Evolutionary conservation across 164 flowering plant genomes (phyloP).

Genomic region (Annona squamosa): DNA sequence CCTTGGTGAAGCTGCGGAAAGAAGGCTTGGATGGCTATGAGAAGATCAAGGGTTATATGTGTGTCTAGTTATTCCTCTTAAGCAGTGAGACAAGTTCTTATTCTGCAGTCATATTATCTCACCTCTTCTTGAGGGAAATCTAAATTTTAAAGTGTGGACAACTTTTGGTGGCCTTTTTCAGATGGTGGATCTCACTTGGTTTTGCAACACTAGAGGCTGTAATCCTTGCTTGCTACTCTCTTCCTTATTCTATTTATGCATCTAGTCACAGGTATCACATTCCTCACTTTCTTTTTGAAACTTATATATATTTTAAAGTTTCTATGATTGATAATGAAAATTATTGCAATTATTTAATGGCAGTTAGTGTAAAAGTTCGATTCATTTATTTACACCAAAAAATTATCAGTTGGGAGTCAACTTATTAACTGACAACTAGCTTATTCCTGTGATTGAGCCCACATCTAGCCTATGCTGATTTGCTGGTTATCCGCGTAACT

Average conservation of each 20-base stretch:
- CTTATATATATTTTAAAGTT: background rate
- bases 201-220: slow-evolving; percentile 77
- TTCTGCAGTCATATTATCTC: slow-evolving; percentile 10
- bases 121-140: background rate
- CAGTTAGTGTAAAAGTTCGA: too few species aligned
- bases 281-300: background rate
- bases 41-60: slow-evolving; percentile 99
- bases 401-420: too few species aligned
- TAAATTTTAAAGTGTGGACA: slow-evolving; percentile 4
- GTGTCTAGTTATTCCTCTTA: slow-evolving; percentile 63
- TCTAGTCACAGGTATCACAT: slow-evolving; percentile 55
- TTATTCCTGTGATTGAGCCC: too few species aligned
- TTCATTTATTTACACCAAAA: too few species aligned
- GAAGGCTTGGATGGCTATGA: slow-evolving; percentile 97
- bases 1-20: slow-evolving; percentile 91
- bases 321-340: too few species aligned
- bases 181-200: slow-evolving; percentile 97
- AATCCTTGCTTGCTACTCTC: slow-evolving; percentile 65
- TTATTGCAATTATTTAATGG: too few species aligned
- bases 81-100: slow-evolving; percentile 61
- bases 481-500: too few species aligned
- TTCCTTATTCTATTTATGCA: slow-evolving; percentile 80
- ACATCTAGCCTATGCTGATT: too few species aligned
- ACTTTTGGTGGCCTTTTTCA: slow-evolving; percentile 27
- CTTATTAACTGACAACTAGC: too few species aligned